Evolutionary conservation across 2,329 filamentous ascomycete species (phyloP), one percentile per base, ranked within the genome.

Genomic region (Sporothrix humicola): DNA sequence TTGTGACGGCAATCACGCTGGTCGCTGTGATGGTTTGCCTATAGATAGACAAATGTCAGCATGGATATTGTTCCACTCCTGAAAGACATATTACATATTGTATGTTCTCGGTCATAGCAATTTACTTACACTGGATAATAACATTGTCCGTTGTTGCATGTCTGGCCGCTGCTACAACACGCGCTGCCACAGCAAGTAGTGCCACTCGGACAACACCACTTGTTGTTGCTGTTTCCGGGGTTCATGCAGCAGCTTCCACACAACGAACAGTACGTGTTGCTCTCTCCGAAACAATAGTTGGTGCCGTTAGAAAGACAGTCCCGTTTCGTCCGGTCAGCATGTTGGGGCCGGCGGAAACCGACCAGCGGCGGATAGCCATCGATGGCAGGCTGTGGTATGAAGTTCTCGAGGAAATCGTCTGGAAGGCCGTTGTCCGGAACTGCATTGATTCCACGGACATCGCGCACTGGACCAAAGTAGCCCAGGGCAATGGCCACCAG

Each of bases 271-370:
- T 74, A 80, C 74, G 77, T 77, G 70, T 71, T 74, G 56, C 70
- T 75, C 74, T 79, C 76, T 66, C 76, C 76, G 71, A 81, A 81
- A 78, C 80, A 81, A 73, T 78, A 81, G 74, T 79, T 81, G 71
- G 79, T 79, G 12, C 79, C 80, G 72, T 81, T 81, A 37, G 78
- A 65, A n/a, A 79, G 74, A 52, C 80, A 81, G 68, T 79, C 79
- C 26, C 78, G 75, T 54, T 69, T 76, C n/a, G 74, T 58, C 7
- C 78, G 23, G 2, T 73, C 77, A 17, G 76, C 75, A 20, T 69
- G 74, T 12, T 69, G 72, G 1, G 72, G 61, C 2, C 68, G 61
- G 7, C 75, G 73, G 23, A 74, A 58, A 50, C 77, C 77, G 17
- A 73, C 59, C 6, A 77, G 74, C 12, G 79, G 73, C 20, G 77